Percentiles rank a stretch among this genome's conserved stretches.
Evolutionary conservation across 2,329 filamentous ascomycete species (phyloP).

Genomic region (Rutstroemia sp.): DNA sequence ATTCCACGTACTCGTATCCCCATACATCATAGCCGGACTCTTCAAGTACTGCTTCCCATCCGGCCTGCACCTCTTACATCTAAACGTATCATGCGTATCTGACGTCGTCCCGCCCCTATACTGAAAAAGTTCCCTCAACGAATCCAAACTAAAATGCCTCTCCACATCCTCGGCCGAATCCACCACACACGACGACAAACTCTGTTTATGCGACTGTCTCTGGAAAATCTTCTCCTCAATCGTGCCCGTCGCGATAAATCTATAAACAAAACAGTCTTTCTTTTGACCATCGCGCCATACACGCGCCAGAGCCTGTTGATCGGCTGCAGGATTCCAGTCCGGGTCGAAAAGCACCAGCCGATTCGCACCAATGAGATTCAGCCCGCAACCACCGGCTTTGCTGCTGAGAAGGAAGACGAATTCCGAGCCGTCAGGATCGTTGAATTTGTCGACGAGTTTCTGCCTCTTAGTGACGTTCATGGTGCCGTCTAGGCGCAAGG

Average conservation of each 20-base stretch:
- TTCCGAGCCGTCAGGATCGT: conserved; percentile 81
- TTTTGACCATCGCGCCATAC: conserved; percentile 99
- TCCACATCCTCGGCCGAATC: conserved; percentile 96
- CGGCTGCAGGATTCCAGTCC: conserved; percentile 95
- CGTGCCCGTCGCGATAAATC: conserved; percentile 96
- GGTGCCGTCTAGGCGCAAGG: conserved; percentile 83
- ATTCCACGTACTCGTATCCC: conserved; percentile 99
- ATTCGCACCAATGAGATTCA: conserved; percentile 93
- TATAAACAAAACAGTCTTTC: conserved; percentile 98
- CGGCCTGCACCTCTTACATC: conserved; percentile 88
- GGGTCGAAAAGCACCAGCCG: conserved; percentile 93
- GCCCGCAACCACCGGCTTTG: conserved; percentile 92
- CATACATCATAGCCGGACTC: conserved; percentile 90
- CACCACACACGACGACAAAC: conserved; percentile 89
- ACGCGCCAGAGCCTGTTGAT: conserved; percentile 92
- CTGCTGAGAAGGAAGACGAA: conserved; percentile 95
- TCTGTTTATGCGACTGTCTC: conserved; percentile 96
- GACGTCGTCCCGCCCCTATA: conserved; percentile 76
- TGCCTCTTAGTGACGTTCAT: conserved; percentile 98
- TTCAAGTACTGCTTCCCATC: conserved; percentile 85
- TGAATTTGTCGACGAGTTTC: conserved; percentile 96
- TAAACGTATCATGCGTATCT: conserved; percentile 99
- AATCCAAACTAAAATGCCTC: conserved; percentile 89
- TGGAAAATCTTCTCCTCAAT: conserved; percentile 99
- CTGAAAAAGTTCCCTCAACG: conserved; percentile 86